Evolutionary conservation across 441 rosid genomes (phyloP).

Genomic region (Pelargonium myrrhifolium): DNA sequence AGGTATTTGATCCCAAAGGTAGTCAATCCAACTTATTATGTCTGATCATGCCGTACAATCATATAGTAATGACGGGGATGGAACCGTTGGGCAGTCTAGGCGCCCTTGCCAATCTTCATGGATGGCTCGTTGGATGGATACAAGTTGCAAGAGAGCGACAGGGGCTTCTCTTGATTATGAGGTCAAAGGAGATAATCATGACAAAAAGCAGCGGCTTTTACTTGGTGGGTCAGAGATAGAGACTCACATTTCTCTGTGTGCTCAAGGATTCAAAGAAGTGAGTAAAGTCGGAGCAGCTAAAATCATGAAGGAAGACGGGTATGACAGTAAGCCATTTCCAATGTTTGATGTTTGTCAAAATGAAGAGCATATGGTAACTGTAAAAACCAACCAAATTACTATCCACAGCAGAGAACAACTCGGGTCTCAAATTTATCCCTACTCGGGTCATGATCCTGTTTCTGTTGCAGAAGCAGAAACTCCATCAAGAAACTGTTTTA

Average conservation of each 20-base stretch:
- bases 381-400: slow-evolving; percentile 13
- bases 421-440: neutral
- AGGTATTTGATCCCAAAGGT: neutral
- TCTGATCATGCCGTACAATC: slow-evolving; percentile 27
- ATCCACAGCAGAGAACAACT: neutral
- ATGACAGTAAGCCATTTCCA: slow-evolving; percentile 24
- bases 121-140: slow-evolving; percentile 45
- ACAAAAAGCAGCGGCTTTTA: slow-evolving; percentile 13
- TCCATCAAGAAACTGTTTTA: slow-evolving; percentile 19
- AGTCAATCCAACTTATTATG: slow-evolving; percentile 26
- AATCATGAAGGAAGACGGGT: slow-evolving; percentile 20
- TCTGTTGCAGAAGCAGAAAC: slow-evolving; percentile 20
- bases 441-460: neutral
- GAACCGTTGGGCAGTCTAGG: slow-evolving; percentile 20
- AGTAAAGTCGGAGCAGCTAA: slow-evolving; percentile 18
- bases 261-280: slow-evolving; percentile 21
- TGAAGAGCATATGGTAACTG: slow-evolving; percentile 13
- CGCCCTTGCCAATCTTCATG: slow-evolving; percentile 33
- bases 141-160: slow-evolving; percentile 21
- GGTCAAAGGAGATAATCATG: slow-evolving; percentile 15
- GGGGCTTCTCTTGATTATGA: slow-evolving; percentile 8
- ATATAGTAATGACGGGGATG: slow-evolving; percentile 21
- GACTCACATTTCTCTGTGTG: slow-evolving; percentile 15
- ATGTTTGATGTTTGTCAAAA: slow-evolving; percentile 23
- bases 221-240: slow-evolving; percentile 13